Base-by-base conservation (phyloP, 352 stramenopile species). In the Phytopythium litorale region DNA sequence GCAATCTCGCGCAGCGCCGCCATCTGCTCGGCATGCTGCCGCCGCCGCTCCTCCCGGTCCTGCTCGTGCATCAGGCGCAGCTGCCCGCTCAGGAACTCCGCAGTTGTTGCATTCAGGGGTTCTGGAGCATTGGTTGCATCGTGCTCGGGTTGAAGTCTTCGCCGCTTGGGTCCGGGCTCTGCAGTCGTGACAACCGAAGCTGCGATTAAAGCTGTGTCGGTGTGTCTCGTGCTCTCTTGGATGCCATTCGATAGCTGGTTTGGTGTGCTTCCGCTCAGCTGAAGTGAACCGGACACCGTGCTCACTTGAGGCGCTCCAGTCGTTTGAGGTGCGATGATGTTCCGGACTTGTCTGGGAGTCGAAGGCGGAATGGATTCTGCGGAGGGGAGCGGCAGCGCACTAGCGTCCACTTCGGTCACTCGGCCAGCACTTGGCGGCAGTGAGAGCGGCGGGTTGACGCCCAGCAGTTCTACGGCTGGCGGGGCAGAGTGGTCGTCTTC, bases 21-120 rank as follows among this genome's bases (percentile, higher is more conserved):
- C 76, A 89, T 85, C 48, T 81, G 75, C 66, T 89, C 77, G n/a
- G 63, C 53, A 52, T 89, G 79, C 56, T 89, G 77, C 43, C 71
- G 75, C 23, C 69, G 67, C 19, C 73, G 68, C 64, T 89, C 79
- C n/a, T 68, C 63, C 21, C 76, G 72, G 23, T 84, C 75, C 46
- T 75, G 61, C 12, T 69, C 58, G 35, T 78, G 68, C 37, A 83
- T 61, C 6, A 53, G 8, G 7, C 68, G 62, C 38, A 89, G 68
- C 30, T 80, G 63, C 40, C 79, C 66, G 28, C 72, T 54, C 45
- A 81, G 58, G 15, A 55, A 53, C 0, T 52, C 50, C 4, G 56
- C 65, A 12, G 63, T 63, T 2, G 63, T 52, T 0, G 60, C 15
- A 4, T 75, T 65, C 11, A 67, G 32, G 7, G 64, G 42, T 0